Percentiles rank a stretch among this genome's conserved stretches.
These are phyloP conservation scores for Dothiorella sarmentorum DNA, from an alignment of 2,329 filamentous ascomycete species.

Conservation along the genomic window DNA sequence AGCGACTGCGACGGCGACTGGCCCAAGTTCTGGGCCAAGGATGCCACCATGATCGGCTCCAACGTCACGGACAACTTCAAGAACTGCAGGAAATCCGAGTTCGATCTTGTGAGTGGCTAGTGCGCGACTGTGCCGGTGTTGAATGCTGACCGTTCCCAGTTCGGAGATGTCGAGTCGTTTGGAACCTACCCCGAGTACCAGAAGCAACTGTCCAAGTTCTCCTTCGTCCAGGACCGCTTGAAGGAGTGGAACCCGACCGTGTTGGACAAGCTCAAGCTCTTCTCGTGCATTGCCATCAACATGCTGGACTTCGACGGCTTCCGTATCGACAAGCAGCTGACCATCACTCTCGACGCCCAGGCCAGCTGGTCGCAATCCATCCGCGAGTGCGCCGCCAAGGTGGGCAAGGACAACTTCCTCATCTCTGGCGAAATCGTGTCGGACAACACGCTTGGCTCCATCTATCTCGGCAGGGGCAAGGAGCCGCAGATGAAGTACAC, in stretches of 20 bases:
- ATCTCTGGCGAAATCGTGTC: conserved; percentile 60
- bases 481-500: conserved; percentile 52
- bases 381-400: conserved; percentile 54
- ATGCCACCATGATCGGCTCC: conserved; percentile 30
- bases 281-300: conserved; percentile 61
- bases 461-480: conserved; percentile 61
- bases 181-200: conserved; percentile 49
- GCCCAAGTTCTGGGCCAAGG: conserved; percentile 60
- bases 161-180: conserved; percentile 54
- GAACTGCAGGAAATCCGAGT: conserved; percentile 60
- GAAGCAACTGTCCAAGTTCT: conserved; percentile 63
- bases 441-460: conserved; percentile 43
- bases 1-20: conserved; percentile 54
- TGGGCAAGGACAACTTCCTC: conserved; percentile 63
- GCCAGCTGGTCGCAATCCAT: conserved; percentile 57
- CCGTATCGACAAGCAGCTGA: conserved; percentile 64
- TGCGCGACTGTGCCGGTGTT: not conserved
- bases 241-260: conserved; percentile 62
- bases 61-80: conserved; percentile 9
- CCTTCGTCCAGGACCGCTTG: conserved; percentile 64
- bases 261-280: conserved; percentile 54
- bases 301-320: conserved; percentile 65
- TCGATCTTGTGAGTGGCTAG: conserved; percentile 42
- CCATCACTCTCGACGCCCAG: conserved; percentile 60
- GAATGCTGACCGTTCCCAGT: conserved; percentile 36